These are phyloP conservation scores for Anastatica hierochuntica DNA, from an alignment of 345 rosid genomes.

Conservation along the genomic window DNA sequence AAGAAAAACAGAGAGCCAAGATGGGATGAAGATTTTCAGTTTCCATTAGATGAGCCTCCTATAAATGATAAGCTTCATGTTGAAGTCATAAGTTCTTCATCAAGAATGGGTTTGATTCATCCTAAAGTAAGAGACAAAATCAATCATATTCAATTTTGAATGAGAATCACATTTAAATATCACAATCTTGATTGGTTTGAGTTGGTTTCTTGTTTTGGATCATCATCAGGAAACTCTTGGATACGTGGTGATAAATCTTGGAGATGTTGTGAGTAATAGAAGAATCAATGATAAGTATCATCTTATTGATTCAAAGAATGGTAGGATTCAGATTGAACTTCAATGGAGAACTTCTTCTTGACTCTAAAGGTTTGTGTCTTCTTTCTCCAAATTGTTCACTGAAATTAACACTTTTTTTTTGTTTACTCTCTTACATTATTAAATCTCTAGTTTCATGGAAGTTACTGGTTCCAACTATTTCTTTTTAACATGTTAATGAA, in stretches of 20 bases:
- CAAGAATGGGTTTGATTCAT: constrained; percentile 69
- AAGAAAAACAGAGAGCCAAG: constrained; percentile 89
- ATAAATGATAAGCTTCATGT: constrained; percentile 58
- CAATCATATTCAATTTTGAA: no score
- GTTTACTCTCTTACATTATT: no score
- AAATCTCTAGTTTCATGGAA: no score
- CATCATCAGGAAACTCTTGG: constrained; percentile 68
- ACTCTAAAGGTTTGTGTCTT: background rate
- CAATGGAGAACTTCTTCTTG: constrained; percentile 76
- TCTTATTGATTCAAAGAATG: constrained; percentile 83
- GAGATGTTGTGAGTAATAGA: constrained; percentile 64
- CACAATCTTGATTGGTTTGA: constrained; percentile 11
- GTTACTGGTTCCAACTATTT: no score
- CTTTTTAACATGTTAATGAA: no score
- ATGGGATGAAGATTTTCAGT: constrained; percentile 91
- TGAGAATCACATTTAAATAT: no score
- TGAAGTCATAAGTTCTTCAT: constrained; percentile 72
- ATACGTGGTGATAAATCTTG: constrained; percentile 44
- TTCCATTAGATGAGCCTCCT: constrained; percentile 75
- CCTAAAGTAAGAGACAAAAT: constrained; percentile 38
- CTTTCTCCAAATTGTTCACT: background rate
- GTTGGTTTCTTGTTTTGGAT: background rate
- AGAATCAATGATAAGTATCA: constrained; percentile 80
- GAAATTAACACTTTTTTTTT: background rate
- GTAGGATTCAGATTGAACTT: constrained; percentile 68